Evolutionary conservation across 2,329 filamentous ascomycete genomes (phyloP).

Genomic region (Mariannaea sp.): DNA sequence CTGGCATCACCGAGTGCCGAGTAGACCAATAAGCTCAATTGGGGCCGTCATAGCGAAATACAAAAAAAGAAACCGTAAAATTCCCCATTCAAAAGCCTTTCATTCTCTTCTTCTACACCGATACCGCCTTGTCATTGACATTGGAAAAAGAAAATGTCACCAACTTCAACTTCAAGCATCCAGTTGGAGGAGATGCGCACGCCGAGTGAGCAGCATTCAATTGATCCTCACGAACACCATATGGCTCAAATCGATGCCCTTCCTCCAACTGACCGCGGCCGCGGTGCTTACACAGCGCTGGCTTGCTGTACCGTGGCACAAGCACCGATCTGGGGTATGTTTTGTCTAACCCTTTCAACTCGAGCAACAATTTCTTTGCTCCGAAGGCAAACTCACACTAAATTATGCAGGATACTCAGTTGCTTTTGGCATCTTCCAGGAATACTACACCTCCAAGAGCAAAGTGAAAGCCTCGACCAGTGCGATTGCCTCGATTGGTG

Average conservation of each 20-base stretch:
- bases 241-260: constrained; percentile 23
- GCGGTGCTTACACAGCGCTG: constrained; percentile 38
- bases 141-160: constrained; percentile 16
- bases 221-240: not conserved
- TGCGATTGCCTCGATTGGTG: constrained; percentile 34
- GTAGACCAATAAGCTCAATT: constrained; percentile 11
- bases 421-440: constrained; percentile 69
- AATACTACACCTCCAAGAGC: constrained; percentile 66
- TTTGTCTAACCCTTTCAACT: no score
- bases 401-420: constrained; percentile 38
- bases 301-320: constrained; percentile 41
- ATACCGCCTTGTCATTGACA: not conserved
- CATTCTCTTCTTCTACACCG: not conserved
- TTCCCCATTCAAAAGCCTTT: not conserved
- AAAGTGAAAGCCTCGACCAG: constrained; percentile 51
- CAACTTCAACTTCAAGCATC: not conserved
- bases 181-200: constrained; percentile 20
- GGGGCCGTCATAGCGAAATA: not conserved
- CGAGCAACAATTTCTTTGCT: not conserved
- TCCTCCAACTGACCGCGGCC: constrained; percentile 39
- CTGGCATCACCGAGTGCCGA: constrained; percentile 10
- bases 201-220: not conserved
- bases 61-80: not conserved
- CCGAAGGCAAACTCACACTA: not conserved
- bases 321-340: constrained; percentile 42